Base-by-base conservation (phyloP, 2,329 filamentous ascomycete species). In the Monilinia laxa region DNA sequence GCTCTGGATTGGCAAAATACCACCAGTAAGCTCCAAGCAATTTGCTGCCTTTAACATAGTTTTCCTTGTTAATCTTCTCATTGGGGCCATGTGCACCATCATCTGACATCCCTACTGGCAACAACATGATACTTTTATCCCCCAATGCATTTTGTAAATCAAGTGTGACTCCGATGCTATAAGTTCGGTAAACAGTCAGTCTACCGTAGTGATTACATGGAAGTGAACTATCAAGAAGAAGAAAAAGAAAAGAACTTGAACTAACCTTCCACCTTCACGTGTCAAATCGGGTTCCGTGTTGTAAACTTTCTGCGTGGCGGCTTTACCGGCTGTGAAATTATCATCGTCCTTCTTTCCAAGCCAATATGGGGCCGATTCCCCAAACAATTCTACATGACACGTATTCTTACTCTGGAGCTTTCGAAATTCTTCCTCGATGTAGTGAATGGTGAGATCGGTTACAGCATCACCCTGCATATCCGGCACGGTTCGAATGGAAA, bases 191-290 rank as follows among this genome's bases (percentile, higher is more conserved):
- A 10, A 9, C 3, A 9, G 12, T 62, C n/a, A 62, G 45, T 28
- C 18, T 5, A 38, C 38, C n/a, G 2, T 3, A 14, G 0, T 7
- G 4, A 18, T 18, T 12, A 16, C 31, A 40, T 3, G 20, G 4
- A 35, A 3, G 2, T 7, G 4, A 25, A 12, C 11, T 20, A 1
- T 3, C 31, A 18, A 11, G 35, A 20, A 9, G 16, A 12, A 25
- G 10, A 52, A 38, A 38, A 12, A 25, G 10, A 52, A 38, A 38
- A 12, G 12, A 2, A 6, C 9, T 38, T 10, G 25, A 18, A 62
- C 59, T 25, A 18, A 62, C 59, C 59, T 62, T 51, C 63, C 63
- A 7, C 63, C 63, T 38, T 65, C 63, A 3, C 63, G 45, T 14
- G 55, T 65, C 25, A 60, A 60, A 65, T 65, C 63, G 11, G 55